Conservation (phyloP, 371 early-diverging fungal genomes). For the Rhizopus sp. region DNA sequence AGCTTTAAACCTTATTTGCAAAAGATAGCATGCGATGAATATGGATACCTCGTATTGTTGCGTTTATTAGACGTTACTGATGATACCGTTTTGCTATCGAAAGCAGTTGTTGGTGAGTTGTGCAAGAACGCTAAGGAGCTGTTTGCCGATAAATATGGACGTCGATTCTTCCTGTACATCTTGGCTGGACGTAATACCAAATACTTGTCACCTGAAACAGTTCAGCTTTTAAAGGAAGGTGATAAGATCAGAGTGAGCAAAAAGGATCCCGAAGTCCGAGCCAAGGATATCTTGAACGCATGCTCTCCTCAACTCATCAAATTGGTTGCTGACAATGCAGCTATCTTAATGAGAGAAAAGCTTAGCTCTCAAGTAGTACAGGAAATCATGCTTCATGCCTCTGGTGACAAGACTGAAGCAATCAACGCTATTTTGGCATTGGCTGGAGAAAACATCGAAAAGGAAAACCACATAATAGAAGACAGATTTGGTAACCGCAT, state of each 20-base stretch:
- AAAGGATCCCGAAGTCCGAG: constrained; percentile 69
- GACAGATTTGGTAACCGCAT: constrained; percentile 61
- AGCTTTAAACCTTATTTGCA: constrained; percentile 80
- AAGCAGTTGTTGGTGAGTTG: constrained; percentile 72
- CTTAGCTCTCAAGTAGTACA: constrained; percentile 69
- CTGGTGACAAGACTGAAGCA: constrained; percentile 53
- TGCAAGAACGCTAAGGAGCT: constrained; percentile 60
- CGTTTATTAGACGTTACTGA: constrained; percentile 87
- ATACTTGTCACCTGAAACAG: constrained; percentile 68
- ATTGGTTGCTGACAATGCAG: constrained; percentile 58
- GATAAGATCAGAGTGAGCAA: constrained; percentile 73
- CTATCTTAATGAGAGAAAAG: constrained; percentile 59
- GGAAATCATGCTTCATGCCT: constrained; percentile 72
- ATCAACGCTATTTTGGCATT: constrained; percentile 52
- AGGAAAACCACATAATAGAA: constrained; percentile 57
- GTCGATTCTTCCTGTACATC: constrained; percentile 74
- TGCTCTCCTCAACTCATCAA: constrained; percentile 62
- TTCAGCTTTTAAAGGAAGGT: constrained; percentile 60
- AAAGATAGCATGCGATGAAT: constrained; percentile 88
- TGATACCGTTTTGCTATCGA: constrained; percentile 89
- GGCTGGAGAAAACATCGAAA: constrained; percentile 48
- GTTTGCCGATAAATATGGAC: constrained; percentile 71
- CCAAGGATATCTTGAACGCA: constrained; percentile 61
- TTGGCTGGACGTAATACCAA: constrained; percentile 73
- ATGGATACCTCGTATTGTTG: constrained; percentile 86